These are phyloP conservation scores for Yamadazyma dushanensis DNA, from an alignment of 1,139 yeast genomes.

Conservation along the genomic window DNA sequence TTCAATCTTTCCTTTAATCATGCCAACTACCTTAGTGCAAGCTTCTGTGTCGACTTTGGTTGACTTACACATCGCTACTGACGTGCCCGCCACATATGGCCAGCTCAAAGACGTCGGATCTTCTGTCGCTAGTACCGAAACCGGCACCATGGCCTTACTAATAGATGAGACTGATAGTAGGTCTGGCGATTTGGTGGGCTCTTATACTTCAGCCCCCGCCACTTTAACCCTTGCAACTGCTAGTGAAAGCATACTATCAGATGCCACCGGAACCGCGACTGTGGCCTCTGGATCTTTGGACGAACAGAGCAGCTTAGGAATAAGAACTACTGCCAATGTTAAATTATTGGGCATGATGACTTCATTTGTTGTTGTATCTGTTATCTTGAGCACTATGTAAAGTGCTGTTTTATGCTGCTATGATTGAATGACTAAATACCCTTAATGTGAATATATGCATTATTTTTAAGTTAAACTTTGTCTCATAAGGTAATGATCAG, in stretches of 20 bases:
- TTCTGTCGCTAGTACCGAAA: background rate
- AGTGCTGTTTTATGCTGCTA: background rate
- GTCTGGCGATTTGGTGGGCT: conserved; percentile 10
- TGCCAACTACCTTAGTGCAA: too few relatives aligned
- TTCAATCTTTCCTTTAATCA: too few relatives aligned
- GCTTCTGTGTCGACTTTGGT: too few relatives aligned
- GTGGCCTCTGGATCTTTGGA: conserved; percentile 11
- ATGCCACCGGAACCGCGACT: background rate
- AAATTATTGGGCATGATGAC: conserved; percentile 1
- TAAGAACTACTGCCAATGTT: background rate
- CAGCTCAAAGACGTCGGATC: background rate
- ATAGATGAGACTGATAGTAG: conserved; percentile 8
- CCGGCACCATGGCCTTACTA: conserved; percentile 8
- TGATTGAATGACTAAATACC: conserved; percentile 1
- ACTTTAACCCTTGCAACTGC: conserved; percentile 15
- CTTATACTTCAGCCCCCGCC: conserved; percentile 13
- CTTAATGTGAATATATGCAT: too few relatives aligned
- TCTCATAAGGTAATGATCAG: too few relatives aligned
- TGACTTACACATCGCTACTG: background rate
- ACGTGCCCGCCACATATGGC: background rate
- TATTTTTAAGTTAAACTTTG: too few relatives aligned
- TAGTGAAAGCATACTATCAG: conserved; percentile 16
- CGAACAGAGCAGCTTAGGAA: conserved; percentile 3
- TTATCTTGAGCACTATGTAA: conserved; percentile 4
- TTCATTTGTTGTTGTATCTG: conserved; percentile 1